Base-by-base conservation (phyloP, 495 filamentous ascomycete genomes). In the Aspergillus sclerotioniger region DNA sequence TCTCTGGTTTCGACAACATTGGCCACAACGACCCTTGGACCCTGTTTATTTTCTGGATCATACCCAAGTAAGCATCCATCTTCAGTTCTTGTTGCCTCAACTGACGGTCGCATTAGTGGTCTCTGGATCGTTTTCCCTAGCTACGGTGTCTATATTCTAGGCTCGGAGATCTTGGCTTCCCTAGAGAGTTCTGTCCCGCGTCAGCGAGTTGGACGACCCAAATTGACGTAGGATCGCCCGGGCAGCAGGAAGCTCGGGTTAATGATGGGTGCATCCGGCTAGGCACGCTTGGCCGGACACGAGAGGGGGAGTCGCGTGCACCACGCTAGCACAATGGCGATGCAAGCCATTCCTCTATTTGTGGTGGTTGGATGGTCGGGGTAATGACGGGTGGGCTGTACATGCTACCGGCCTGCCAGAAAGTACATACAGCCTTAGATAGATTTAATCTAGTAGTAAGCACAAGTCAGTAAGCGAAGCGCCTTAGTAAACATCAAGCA, bases 1-100 rank as follows among this genome's bases (percentile, higher is more conserved):
- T 81, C 70, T 90, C 87, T 6, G 88, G 82, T 35, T 96, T 88
- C 62, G 79, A 82, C 39, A 88, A 92, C 61, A 87, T 93, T 57
- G 87, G 89, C 3, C 91, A 96, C 59, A 96, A 95, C 62, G 72
- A 73, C 51, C 43, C 72, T 16, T 55, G 63, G 8, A 76, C 80
- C 21, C 69, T 94, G 29, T 57, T 92, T 37, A 71, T 87, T 25
- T 59, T 88, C 6, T 95, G 87, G 87, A 86, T 92, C 28, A 82
- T 93, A 60, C 88, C 88, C 20, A 95, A 93, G 90, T 93, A 73
- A 79, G 88, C 66, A 48, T 47, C 21, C 31, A 3, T 20, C 3
- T n/a, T 21, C 17, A n/a, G n/a, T 19, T 37, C 57, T 33, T 56
- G 52, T 31, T 37, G 16, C 8, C 6, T 45, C 39, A 12, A 33